These are phyloP conservation scores for Nissolia schottii DNA, from an alignment of 306 rosid species.

Conservation along the genomic window DNA sequence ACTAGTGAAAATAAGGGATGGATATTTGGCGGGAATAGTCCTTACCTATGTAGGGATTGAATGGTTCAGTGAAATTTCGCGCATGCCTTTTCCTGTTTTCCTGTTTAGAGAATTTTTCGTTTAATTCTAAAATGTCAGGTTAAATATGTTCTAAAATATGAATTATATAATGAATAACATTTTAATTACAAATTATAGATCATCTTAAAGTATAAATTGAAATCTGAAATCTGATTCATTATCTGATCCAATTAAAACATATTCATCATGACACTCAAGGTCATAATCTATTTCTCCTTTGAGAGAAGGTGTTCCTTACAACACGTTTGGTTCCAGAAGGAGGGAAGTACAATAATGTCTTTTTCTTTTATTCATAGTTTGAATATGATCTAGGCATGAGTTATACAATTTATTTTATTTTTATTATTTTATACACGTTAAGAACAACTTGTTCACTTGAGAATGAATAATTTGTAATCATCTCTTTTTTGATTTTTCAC, in stretches of 20 bases:
- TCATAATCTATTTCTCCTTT: no score
- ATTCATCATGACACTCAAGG: no score
- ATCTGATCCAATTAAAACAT: no score
- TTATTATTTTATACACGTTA: background rate
- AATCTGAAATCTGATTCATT: no score
- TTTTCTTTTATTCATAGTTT: background rate
- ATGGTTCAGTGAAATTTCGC: background rate
- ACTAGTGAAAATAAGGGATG: background rate
- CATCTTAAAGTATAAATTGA: no score
- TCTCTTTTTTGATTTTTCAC: background rate
- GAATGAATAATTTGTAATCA: background rate
- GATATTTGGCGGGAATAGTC: background rate
- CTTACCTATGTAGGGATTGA: background rate
- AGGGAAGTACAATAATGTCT: constrained; percentile 7
- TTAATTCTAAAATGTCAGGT: no score
- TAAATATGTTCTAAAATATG: no score
- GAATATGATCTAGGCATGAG: background rate
- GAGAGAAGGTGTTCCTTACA: no score
- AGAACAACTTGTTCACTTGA: background rate
- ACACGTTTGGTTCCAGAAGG: background rate
- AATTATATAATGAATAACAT: no score
- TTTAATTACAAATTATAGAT: no score
- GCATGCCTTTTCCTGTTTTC: background rate
- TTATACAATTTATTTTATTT: background rate
- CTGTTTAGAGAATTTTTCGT: no score